Percentiles rank a stretch among this genome's conserved stretches.
Evolutionary conservation across 2,329 filamentous ascomycete species (phyloP).

Genomic region (Fusarium graminum): DNA sequence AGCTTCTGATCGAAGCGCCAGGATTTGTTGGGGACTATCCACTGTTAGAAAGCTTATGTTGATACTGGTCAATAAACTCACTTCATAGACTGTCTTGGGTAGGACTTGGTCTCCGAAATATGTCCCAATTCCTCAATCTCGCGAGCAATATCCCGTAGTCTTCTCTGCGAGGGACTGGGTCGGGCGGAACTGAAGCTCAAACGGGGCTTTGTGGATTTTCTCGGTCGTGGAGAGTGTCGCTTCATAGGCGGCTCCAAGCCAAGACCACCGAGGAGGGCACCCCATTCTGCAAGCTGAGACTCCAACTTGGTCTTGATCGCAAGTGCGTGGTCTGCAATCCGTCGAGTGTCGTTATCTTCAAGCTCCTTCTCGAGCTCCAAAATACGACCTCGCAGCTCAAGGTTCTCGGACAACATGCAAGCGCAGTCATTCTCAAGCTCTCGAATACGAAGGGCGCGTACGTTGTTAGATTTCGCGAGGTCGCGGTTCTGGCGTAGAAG

Average conservation of each 20-base stretch:
- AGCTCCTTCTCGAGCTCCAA: conserved; percentile 76
- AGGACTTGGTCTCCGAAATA: conserved; percentile 77
- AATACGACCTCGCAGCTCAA: conserved; percentile 77
- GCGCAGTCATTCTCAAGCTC: conserved; percentile 81
- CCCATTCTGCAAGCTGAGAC: conserved; percentile 78
- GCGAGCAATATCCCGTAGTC: conserved; percentile 68
- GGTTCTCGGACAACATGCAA: conserved; percentile 82
- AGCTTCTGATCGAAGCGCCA: conserved; percentile 67
- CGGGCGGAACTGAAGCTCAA: conserved; percentile 57
- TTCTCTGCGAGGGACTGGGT: conserved; percentile 67
- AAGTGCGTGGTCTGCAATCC: conserved; percentile 74
- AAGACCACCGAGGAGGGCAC: conserved; percentile 74
- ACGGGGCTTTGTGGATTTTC: conserved; percentile 58
- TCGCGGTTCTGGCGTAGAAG: conserved; percentile 88
- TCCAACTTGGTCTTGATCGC: conserved; percentile 79
- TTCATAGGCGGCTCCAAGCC: conserved; percentile 71
- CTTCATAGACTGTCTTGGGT: conserved; percentile 76
- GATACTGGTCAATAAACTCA: conserved; percentile 57
- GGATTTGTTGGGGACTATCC: conserved; percentile 70
- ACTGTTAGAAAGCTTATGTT: conserved; percentile 49
- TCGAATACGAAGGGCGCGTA: conserved; percentile 81
- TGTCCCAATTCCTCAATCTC: conserved; percentile 65
- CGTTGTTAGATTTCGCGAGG: conserved; percentile 82
- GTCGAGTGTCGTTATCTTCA: conserved; percentile 69
- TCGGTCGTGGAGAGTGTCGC: conserved; percentile 57